These are phyloP conservation scores for Tolypocladium cylindrosporum DNA, from an alignment of 2,329 filamentous ascomycete species.

Conservation along the genomic window DNA sequence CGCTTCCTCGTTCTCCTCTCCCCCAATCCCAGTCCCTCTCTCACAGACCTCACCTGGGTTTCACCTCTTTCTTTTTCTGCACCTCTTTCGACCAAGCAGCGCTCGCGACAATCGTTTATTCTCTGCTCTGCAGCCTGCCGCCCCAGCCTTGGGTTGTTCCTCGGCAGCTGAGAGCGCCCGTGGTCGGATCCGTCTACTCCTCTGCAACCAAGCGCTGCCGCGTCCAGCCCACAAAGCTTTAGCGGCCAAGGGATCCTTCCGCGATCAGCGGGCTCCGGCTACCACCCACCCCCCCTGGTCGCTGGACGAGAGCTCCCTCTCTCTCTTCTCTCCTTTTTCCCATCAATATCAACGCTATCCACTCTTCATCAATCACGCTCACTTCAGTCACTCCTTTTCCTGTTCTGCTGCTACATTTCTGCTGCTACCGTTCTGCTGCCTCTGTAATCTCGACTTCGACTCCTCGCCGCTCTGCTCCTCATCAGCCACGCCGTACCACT, in stretches of 20 bases:
- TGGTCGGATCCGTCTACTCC: neutral
- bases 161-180: neutral
- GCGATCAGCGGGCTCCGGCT: conserved; percentile 24
- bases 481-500: neutral
- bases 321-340: conserved; percentile 15
- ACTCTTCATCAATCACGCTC: conserved; percentile 22
- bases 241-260: conserved; percentile 22
- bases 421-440: neutral
- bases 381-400: conserved; percentile 30
- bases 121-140: neutral
- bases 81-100: neutral
- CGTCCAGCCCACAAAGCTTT: conserved; percentile 5
- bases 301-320: conserved; percentile 12
- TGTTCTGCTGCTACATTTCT: conserved; percentile 10
- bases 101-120: neutral
- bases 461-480: conserved; percentile 4
- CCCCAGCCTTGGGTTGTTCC: neutral
- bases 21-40: neutral
- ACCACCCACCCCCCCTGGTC: conserved; percentile 10
- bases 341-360: conserved; percentile 26
- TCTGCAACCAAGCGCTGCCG: neutral
- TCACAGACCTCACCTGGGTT: neutral
- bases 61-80: neutral
- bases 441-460: conserved; percentile 8
- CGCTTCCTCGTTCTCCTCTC: neutral